phyloP scores from a whole-genome alignment of 129 eudicot species.

The Daucus carota region DH1_v3.0 NC_030386.2:35730501-35731000 shows the following conservation, averaged over 20 bases:
- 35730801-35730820: constrained; percentile 21
- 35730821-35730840: constrained; percentile 26
- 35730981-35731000: not conserved
- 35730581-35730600: no score
- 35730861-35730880: constrained; percentile 13
- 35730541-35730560: no score
- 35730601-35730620: not conserved
- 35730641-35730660: no score
- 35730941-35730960: not conserved
- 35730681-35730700: not conserved
- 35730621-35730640: not conserved
- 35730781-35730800: not conserved
- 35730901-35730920: constrained; percentile 15
- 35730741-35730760: not conserved
- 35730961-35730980: not conserved
- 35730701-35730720: not conserved
- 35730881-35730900: constrained; percentile 22
- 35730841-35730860: constrained; percentile 17
- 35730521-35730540: no score
- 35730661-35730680: no score
- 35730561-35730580: no score
- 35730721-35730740: not conserved
- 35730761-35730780: not conserved
- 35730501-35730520: no score
- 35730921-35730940: not conserved